phyloP scores from a whole-genome alignment of 495 filamentous ascomycete species.

The Tuber melanosporum region DNA sequence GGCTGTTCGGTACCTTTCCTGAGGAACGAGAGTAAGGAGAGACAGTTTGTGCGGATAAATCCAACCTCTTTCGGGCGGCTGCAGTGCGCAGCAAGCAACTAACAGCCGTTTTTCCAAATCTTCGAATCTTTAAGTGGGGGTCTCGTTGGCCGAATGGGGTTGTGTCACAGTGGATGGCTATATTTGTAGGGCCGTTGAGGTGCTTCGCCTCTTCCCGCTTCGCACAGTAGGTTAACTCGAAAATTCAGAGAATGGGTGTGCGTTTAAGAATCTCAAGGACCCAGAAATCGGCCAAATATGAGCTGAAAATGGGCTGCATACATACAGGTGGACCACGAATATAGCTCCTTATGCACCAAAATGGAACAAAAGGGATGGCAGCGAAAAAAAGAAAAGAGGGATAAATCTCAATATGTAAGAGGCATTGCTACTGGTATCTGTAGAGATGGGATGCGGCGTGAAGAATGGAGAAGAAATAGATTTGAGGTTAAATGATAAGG shows the following conservation, averaged over 20 bases:
- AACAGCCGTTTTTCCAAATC: not conserved
- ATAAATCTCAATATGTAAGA: not conserved
- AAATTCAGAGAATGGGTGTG: not conserved
- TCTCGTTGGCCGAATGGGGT: not conserved
- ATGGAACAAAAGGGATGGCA: not conserved
- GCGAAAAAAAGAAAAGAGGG: not conserved
- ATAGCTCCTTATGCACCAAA: not conserved
- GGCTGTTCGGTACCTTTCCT: slow-evolving; percentile 1
- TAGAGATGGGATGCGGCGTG: not conserved
- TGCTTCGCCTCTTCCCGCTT: not conserved
- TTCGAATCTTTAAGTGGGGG: not conserved
- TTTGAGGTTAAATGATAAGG: not conserved
- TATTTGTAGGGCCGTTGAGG: not conserved
- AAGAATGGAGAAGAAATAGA: not conserved
- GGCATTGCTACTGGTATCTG: not conserved
- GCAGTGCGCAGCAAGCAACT: slow-evolving; percentile 2
- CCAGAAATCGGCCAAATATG: not conserved
- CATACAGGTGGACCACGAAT: not conserved
- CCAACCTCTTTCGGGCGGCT: not conserved
- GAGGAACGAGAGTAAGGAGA: not conserved
- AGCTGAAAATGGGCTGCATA: not conserved
- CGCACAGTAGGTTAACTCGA: not conserved
- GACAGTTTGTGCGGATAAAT: not conserved
- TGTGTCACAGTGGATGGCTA: not conserved
- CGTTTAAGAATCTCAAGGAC: not conserved